These are phyloP conservation scores for Penicillium egyptiacum DNA, from an alignment of 495 filamentous ascomycete genomes.

Conservation along the genomic window DNA sequence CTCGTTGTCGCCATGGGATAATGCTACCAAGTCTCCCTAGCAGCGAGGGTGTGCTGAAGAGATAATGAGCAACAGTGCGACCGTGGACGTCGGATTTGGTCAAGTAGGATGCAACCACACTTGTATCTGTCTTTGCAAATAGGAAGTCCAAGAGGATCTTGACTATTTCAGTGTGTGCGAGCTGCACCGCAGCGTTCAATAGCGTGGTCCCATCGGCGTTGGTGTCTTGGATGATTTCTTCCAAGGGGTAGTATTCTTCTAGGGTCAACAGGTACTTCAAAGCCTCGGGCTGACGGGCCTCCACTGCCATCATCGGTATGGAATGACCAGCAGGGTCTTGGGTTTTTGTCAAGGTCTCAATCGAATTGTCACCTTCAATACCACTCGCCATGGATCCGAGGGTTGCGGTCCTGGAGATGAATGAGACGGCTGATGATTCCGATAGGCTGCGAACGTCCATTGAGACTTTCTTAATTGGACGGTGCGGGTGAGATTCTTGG, in stretches of 20 bases:
- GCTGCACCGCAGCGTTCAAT: conserved; percentile 90
- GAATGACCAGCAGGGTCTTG: conserved; percentile 81
- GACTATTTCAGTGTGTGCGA: conserved; percentile 71
- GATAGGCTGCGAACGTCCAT: conserved; percentile 88
- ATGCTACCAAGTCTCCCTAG: conserved; percentile 71
- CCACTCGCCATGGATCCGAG: conserved; percentile 68
- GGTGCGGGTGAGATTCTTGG: conserved; percentile 40
- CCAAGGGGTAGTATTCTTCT: conserved; percentile 66
- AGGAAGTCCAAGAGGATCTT: conserved; percentile 72
- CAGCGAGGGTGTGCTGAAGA: conserved; percentile 88
- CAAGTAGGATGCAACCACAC: conserved; percentile 63
- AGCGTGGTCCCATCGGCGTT: conserved; percentile 89
- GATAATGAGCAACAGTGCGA: conserved; percentile 86
- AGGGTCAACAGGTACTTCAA: conserved; percentile 78
- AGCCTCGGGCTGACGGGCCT: conserved; percentile 66
- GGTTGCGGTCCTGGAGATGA: conserved; percentile 71
- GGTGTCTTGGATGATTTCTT: conserved; percentile 72
- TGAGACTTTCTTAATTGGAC: conserved; percentile 69
- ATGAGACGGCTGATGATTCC: conserved; percentile 77
- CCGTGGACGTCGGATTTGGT: conserved; percentile 76
- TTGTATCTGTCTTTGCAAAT: conserved; percentile 51
- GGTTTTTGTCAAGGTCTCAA: conserved; percentile 77
- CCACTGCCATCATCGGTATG: conserved; percentile 94
- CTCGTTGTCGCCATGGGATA: conserved; percentile 85
- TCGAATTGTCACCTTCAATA: conserved; percentile 82